Conservation (phyloP, 1,284 basidiomycete species). For the Retiboletus flavoniger region DNA sequence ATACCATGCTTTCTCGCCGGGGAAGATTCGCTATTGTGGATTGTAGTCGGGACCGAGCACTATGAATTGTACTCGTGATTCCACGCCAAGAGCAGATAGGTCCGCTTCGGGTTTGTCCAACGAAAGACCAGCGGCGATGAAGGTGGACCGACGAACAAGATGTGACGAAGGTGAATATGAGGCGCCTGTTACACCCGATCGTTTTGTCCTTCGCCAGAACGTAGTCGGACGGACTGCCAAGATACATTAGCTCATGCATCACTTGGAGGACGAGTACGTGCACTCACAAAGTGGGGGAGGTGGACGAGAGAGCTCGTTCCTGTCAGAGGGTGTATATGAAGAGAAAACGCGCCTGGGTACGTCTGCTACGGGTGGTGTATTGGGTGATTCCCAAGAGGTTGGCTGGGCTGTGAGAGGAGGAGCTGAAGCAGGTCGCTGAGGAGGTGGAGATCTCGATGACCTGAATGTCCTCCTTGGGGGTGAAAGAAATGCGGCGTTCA, state of each 20-base stretch:
- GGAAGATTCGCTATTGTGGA: conserved; percentile 17
- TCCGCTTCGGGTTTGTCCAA: conserved; percentile 63
- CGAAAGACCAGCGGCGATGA: conserved; percentile 65
- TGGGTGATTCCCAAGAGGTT: not conserved
- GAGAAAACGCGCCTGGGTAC: conserved; percentile 26
- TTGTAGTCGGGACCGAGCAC: conserved; percentile 38
- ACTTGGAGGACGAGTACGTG: not conserved
- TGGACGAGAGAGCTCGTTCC: conserved; percentile 50
- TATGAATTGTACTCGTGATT: conserved; percentile 50
- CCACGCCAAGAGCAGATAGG: conserved; percentile 65
- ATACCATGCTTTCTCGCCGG: conserved; percentile 9
- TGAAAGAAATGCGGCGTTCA: conserved; percentile 40
- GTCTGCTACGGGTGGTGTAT: conserved; percentile 13
- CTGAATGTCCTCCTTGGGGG: conserved; percentile 49
- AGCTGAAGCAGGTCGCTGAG: conserved; percentile 29
- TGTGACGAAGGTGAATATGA: conserved; percentile 68
- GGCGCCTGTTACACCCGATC: conserved; percentile 62
- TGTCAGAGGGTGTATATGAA: conserved; percentile 32
- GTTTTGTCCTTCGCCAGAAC: conserved; percentile 67
- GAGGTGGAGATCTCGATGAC: conserved; percentile 19
- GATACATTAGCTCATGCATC: not conserved
- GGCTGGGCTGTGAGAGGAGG: conserved; percentile 20
- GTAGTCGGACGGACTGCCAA: conserved; percentile 60
- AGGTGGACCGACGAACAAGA: conserved; percentile 68
- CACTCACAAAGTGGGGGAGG: conserved; percentile 63